A percentile compares a stretch with the other conserved stretches of the same genome.
These are phyloP conservation scores for Zoysia japonica DNA, from an alignment of 176 grass and related monocot genomes.

Conservation along the genomic window DNA sequence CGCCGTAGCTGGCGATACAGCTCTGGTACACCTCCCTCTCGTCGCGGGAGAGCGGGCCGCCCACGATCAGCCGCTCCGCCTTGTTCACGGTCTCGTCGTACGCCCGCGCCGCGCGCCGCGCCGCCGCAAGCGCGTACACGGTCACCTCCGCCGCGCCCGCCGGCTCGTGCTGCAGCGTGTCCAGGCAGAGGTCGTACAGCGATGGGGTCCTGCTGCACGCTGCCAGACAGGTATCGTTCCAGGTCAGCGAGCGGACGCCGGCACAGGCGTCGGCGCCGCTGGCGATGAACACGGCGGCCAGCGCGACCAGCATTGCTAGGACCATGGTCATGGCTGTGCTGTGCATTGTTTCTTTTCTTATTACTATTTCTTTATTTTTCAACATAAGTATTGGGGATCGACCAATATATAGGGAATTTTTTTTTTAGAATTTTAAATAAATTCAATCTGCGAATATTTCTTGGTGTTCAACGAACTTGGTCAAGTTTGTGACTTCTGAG, in stretches of 20 bases:
- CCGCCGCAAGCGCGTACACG: background rate
- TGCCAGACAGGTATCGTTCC: constrained; percentile 6
- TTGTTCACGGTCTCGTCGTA: constrained; percentile 3
- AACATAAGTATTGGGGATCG: too few relatives aligned
- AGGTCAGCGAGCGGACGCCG: background rate
- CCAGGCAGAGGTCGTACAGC: constrained; percentile 7
- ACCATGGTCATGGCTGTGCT: background rate
- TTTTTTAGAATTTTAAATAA: too few relatives aligned
- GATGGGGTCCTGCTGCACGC: background rate
- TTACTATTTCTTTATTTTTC: too few relatives aligned
- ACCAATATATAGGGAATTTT: too few relatives aligned
- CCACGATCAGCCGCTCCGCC: background rate
- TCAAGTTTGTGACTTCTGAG: too few relatives aligned
- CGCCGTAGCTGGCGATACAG: constrained; percentile 4
- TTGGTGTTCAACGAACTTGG: too few relatives aligned
- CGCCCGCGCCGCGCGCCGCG: background rate
- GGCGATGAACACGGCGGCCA: background rate
- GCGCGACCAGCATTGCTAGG: background rate
- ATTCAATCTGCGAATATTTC: too few relatives aligned
- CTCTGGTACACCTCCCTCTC: background rate
- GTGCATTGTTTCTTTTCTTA: background rate
- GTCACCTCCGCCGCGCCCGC: background rate
- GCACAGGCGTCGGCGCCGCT: constrained; percentile 3
- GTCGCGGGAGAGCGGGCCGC: background rate
- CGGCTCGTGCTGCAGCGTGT: background rate